Conservation (phyloP, 768 basidiomycete genomes). For the Suillus paluster region DNA sequence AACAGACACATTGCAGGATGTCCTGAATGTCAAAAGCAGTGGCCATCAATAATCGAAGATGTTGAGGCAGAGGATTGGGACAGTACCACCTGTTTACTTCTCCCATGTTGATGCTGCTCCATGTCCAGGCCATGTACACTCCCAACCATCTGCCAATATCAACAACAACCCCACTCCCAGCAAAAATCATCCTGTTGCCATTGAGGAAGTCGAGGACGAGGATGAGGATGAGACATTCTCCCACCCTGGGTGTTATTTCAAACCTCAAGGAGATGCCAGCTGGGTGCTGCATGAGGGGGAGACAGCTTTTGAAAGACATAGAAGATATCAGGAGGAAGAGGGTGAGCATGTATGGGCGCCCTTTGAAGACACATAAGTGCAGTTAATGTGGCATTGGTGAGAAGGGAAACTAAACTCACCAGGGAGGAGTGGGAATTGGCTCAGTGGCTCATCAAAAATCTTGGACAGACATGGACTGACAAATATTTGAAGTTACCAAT, state of each 20-base stretch:
- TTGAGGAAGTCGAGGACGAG: slow-evolving; percentile 4
- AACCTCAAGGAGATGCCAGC: neutral
- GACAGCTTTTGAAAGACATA: neutral
- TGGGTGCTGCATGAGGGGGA: neutral
- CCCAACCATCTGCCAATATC: too few relatives aligned
- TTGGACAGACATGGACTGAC: too few relatives aligned
- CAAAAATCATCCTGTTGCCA: neutral
- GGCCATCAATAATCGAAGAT: neutral
- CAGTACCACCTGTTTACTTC: neutral
- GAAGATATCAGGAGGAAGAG: too few relatives aligned
- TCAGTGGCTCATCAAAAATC: too few relatives aligned
- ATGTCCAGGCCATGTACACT: too few relatives aligned
- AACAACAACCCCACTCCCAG: too few relatives aligned
- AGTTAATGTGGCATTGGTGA: too few relatives aligned
- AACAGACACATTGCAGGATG: slow-evolving; percentile 9
- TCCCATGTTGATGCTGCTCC: neutral
- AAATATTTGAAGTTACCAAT: too few relatives aligned
- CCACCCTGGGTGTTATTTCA: neutral
- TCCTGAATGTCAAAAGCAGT: slow-evolving; percentile 3
- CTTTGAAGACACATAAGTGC: too few relatives aligned
- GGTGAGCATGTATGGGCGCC: too few relatives aligned
- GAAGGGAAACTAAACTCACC: too few relatives aligned
- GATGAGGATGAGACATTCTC: neutral
- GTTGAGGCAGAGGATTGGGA: neutral
- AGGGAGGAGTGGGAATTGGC: too few relatives aligned